phyloP scores from a whole-genome alignment of 2,329 filamentous ascomycete species.

The Fusarium gaditjirri region DNA sequence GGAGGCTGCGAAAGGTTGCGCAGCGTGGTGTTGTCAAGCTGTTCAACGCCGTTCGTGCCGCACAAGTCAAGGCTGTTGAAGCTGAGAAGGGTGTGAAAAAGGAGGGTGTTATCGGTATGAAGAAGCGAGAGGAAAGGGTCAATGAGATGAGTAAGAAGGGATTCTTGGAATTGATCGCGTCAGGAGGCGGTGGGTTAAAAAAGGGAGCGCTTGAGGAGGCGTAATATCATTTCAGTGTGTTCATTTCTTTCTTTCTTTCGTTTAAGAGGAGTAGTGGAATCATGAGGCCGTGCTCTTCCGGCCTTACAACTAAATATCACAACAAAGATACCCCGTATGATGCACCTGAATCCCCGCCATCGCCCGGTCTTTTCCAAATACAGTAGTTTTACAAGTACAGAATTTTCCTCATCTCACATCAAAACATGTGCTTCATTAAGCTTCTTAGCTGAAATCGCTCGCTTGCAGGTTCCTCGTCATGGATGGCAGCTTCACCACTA shows the following conservation, averaged over 20 bases:
- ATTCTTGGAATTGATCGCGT: slow-evolving; percentile 89
- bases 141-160: slow-evolving; percentile 98
- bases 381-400: slow-evolving; percentile 46
- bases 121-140: slow-evolving; percentile 84
- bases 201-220: slow-evolving; percentile 69
- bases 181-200: slow-evolving; percentile 68
- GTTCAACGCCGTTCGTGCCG: slow-evolving; percentile 93
- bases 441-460: slow-evolving; percentile 77
- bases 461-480: slow-evolving; percentile 98
- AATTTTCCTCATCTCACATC: slow-evolving; percentile 26
- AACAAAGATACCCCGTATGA: slow-evolving; percentile 47
- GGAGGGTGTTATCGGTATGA: slow-evolving; percentile 81
- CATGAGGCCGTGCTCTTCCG: slow-evolving; percentile 40
- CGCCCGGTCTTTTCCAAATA: slow-evolving; percentile 36
- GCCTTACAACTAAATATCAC: slow-evolving; percentile 42
- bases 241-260: slow-evolving; percentile 30
- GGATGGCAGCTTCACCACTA: slow-evolving; percentile 84
- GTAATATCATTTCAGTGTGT: slow-evolving; percentile 45
- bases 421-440: slow-evolving; percentile 25
- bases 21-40: slow-evolving; percentile 95
- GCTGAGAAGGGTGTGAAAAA: slow-evolving; percentile 76
- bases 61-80: slow-evolving; percentile 88
- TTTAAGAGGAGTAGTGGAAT: slow-evolving; percentile 46
- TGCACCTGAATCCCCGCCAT: slow-evolving; percentile 42
- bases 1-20: slow-evolving; percentile 83